Base-by-base conservation (phyloP, 768 basidiomycete genomes). In the Candolleomyces efflorescens region DNA sequence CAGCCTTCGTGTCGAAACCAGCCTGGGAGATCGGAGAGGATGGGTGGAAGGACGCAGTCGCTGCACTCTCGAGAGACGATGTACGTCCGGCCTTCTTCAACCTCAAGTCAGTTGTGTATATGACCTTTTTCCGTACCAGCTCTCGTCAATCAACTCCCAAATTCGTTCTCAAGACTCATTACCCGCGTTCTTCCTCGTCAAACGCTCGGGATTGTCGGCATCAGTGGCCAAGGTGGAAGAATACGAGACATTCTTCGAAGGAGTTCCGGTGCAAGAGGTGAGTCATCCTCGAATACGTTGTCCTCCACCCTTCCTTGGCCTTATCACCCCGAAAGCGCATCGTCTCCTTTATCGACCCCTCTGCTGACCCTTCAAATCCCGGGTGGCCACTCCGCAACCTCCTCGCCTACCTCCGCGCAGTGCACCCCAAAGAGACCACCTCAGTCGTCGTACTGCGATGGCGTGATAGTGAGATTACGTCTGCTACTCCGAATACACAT, bases 331-430 rank as follows among this genome's bases (percentile, higher is more conserved):
- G 27, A 12, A 60, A 74, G 65, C 73, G 65, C 56, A 76, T 79
- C 1, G 69, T 95, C 15, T 84, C 76, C 2, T 92, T 94, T 69
- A 64, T 88, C 51, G 97, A 99, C 67, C 93, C 96, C 3, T 97
- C 94, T 0, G 86, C 94, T 0, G 76, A 84, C 45, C 74, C 82
- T 0, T 67, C 79, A 3, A 86, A 88, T 59, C 91, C 90, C 0
- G 94, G 92, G 17, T 96, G 96, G 96, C 92, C 94, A 0, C 79
- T 98, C 5, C 89, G 96, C 45, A 98, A 98, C 68, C 81, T 95
- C 59, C 87, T n/a, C n/a, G n/a, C n/a, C n/a, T n/a, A n/a, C n/a
- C n/a, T n/a, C n/a, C n/a, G n/a, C n/a, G n/a, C n/a, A n/a, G n/a
- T n/a, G n/a, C n/a, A n/a, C n/a, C 82, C 83, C 0, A 65, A 74